A percentile compares a stretch with the other conserved stretches of the same genome.
These are phyloP conservation scores for Brassica rapa DNA, from an alignment of 345 rosid species.

Conservation along the genomic window DNA sequence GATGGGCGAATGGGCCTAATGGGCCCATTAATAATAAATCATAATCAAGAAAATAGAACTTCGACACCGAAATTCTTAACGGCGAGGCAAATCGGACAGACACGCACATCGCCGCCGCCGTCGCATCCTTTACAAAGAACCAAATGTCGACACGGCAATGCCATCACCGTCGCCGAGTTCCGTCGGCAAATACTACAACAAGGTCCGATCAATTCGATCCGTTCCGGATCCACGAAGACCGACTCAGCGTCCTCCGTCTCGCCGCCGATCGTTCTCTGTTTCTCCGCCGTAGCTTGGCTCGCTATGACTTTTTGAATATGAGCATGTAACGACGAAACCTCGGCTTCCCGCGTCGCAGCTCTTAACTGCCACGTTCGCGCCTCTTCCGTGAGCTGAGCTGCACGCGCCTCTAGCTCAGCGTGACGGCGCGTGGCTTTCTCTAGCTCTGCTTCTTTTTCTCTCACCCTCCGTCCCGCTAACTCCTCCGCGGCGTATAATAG, in stretches of 20 bases:
- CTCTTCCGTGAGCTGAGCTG: constrained; percentile 3
- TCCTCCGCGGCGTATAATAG: not conserved
- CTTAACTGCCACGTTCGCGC: constrained; percentile 2
- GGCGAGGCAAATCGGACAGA: not conserved
- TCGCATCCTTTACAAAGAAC: not conserved
- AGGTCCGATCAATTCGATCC: not conserved
- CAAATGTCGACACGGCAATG: not conserved
- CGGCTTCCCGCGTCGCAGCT: constrained; percentile 10
- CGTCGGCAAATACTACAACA: not conserved
- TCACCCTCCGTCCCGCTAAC: not conserved
- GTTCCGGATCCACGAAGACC: not conserved
- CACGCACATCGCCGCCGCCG: not conserved
- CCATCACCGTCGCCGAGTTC: not conserved
- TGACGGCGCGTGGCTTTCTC: constrained; percentile 11
- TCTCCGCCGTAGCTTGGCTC: constrained; percentile 2
- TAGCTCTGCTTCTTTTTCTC: not conserved
- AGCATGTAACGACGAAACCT: not conserved
- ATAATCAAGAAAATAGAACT: not conserved
- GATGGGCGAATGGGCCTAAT: not conserved
- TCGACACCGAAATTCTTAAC: not conserved
- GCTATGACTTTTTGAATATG: not conserved
- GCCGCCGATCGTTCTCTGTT: not conserved
- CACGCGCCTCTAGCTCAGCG: constrained; percentile 4
- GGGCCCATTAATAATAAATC: not conserved
- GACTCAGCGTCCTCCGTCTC: not conserved